A percentile compares a stretch with the other conserved stretches of the same genome.
Conservation (phyloP, 202 grass and related monocot species). For the Hordeum pubiflorum region DNA sequence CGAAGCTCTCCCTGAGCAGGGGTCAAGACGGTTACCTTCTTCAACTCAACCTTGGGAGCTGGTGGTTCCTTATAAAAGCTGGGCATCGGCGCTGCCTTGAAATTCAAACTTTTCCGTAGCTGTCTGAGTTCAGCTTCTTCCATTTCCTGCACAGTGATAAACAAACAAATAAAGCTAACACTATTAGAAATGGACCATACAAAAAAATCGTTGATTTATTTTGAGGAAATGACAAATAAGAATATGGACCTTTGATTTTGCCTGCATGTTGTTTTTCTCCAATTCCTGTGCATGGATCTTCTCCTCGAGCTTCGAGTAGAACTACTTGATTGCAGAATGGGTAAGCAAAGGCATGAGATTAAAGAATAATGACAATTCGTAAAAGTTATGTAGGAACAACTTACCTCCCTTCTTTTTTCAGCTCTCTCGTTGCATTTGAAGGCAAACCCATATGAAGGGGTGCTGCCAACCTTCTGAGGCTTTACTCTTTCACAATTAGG, state of each 20-base stretch:
- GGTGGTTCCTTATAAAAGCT: conserved; percentile 81
- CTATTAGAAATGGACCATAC: background rate
- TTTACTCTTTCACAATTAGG: conserved; percentile 28
- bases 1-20: background rate
- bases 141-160: conserved; percentile 47
- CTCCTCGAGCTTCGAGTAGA: conserved; percentile 91
- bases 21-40: conserved; percentile 54
- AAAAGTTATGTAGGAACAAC: conserved; percentile 5
- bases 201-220: background rate
- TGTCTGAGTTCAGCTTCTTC: conserved; percentile 68
- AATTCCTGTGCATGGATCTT: conserved; percentile 81
- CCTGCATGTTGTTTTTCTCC: conserved; percentile 76
- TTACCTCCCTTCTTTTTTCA: conserved; percentile 64
- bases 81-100: conserved; percentile 72
- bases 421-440: conserved; percentile 66
- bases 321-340: conserved; percentile 40
- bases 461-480: conserved; percentile 32
- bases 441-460: conserved; percentile 50
- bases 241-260: conserved; percentile 72
- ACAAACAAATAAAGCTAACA: conserved; percentile 20
- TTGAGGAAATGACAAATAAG: conserved; percentile 1
- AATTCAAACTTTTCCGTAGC: conserved; percentile 66
- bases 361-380: background rate
- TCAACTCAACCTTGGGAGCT: conserved; percentile 66
- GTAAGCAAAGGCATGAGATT: conserved; percentile 25